Evolutionary conservation across 768 basidiomycete species (phyloP).

Genomic region (Naganishia onofrii): DNA sequence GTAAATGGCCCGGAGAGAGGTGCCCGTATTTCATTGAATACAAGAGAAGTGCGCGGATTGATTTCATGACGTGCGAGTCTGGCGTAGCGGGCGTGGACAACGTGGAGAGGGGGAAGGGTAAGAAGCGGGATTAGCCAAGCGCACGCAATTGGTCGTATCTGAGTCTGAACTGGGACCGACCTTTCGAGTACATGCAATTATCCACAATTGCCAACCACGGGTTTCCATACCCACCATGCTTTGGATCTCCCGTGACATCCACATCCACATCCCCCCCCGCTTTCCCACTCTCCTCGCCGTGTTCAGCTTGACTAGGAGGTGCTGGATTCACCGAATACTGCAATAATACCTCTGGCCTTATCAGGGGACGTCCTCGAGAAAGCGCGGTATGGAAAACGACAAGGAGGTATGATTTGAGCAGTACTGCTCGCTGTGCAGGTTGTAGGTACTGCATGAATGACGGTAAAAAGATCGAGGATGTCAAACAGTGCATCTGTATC

Average conservation of each 20-base stretch:
- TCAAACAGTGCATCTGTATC: conserved; percentile 42
- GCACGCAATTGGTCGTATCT: no score
- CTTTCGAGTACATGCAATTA: conserved; percentile 35
- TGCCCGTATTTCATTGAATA: conserved; percentile 35
- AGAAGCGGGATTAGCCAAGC: neutral
- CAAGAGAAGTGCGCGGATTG: conserved; percentile 38
- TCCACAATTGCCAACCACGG: conserved; percentile 38
- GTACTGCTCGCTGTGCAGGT: conserved; percentile 32
- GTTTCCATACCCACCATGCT: conserved; percentile 33
- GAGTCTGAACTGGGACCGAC: conserved; percentile 25
- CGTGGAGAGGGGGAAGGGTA: neutral
- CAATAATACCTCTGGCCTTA: conserved; percentile 36
- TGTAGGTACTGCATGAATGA: conserved; percentile 35
- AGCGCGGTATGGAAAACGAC: conserved; percentile 34
- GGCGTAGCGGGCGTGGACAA: neutral
- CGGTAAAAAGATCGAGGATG: conserved; percentile 42
- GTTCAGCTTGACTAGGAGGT: conserved; percentile 27
- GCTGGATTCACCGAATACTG: conserved; percentile 33
- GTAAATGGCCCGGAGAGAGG: conserved; percentile 31
- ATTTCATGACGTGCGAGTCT: conserved; percentile 45
- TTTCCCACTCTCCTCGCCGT: neutral
- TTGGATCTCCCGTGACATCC: conserved; percentile 27
- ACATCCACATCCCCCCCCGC: neutral
- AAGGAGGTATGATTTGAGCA: conserved; percentile 37
- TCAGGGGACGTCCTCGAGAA: conserved; percentile 35